Base-by-base conservation (phyloP, 352 stramenopile genomes). In the Pythium angustatum region DNA sequence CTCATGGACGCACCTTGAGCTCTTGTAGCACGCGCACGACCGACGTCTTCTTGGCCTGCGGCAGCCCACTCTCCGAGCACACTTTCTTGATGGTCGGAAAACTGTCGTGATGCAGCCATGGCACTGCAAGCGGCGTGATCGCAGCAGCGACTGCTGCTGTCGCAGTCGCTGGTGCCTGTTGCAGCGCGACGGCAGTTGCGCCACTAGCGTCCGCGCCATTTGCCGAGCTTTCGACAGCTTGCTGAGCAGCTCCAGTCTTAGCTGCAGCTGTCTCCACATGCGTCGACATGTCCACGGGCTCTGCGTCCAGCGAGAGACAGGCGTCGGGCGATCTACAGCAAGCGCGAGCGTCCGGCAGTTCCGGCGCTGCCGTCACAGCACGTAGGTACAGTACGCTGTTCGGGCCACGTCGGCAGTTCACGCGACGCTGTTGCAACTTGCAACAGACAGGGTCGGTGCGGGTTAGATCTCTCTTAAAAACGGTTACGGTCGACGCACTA, bases 101-200 rank as follows among this genome's bases (percentile, higher is more conserved):
- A 41, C 83, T 75, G 59, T 91, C 82, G 55, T 93, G 84, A 41
- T 73, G 71, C 47, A 93, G 69, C 80, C 78, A 93, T 28, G 82
- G 84, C 22, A 81, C 74, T 9, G 66, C 59, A 21, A 90, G 68
- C 49, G 79, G 73, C 53, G 64, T 36, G 48, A 83, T 74, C n/a
- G 24, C 38, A 19, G 40, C 40, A 24, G 40, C 40, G n/a, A n/a
- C n/a, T n/a, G n/a, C n/a, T n/a, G n/a, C n/a, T n/a, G n/a, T n/a
- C 1, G 0, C 19, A 26, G 40, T 27, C n/a, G 40, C 6, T 47
- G 24, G 17, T 6, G 19, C 3, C 12, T 19, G 19, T 7, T 28
- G 8, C 19, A 28, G 14, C 19, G 40, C 40, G 53, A n/a, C n/a
- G n/a, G n/a, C n/a, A n/a, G n/a, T n/a, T n/a, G n/a, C n/a, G n/a